Base-by-base conservation (phyloP, 2,329 filamentous ascomycete genomes). In the Exophiala oligosperma region DNA sequence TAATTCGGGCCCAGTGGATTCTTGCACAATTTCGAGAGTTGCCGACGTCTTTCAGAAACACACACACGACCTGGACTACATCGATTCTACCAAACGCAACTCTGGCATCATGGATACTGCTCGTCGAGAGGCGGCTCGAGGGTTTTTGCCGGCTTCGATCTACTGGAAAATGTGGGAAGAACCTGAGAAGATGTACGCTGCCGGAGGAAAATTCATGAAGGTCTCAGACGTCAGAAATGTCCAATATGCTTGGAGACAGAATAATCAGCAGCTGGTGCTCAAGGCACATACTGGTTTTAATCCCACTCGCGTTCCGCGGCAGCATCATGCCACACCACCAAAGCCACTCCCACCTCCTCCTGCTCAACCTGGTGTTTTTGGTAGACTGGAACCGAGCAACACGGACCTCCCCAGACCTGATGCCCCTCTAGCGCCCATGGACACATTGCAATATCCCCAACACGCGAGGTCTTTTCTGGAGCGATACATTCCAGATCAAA, bases 161-260 rank as follows among this genome's bases (percentile, higher is more conserved):
- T 79, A 73, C 56, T 76, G 74, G 11, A 77, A 79, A 57, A 76
- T 79, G 56, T 74, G 73, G 54, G 76, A 78, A 59, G 75, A 79
- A 52, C 73, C 72, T 4, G 73, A 74, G 8, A 76, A 74, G 54
- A 72, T 79, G 54, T 56, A 68, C 4, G 77, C 76, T 55, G 73
- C 76, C 6, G 77, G 77, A 29, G 77, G 77, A 5, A 75, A 73
- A 41, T 77, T 75, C 58, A 70, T 77, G 65, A 78, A 74, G 21
- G 72, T 77, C 32, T 77, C 76, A 1, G 77, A 79, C 58, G 76
- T 79, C 29, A 74, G 77, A 53, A 79, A 79, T 63, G 72, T 78
- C 37, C 77, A 76, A 48, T 75, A 76, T 46, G 76, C 77, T 59
- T 79, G 77, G 77, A 72, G 77, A 46, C 72, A 76, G 53, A 71